phyloP scores from a whole-genome alignment of 805 yeast species.

The Metschnikowia bowlesiae region DNA sequence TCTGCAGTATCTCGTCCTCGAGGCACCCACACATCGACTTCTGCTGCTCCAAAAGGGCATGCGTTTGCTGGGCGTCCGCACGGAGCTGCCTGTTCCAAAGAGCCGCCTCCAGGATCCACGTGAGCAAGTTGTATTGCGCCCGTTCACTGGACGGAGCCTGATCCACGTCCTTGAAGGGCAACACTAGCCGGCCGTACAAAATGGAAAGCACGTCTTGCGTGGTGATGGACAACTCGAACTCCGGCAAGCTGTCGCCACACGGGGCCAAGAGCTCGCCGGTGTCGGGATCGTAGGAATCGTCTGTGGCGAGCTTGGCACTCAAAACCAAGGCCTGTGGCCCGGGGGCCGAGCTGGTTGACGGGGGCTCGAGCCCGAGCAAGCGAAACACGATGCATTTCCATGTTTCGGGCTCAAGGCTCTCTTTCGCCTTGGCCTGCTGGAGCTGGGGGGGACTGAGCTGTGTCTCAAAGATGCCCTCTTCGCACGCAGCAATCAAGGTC shows the following conservation, averaged over 20 bases:
- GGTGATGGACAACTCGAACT: conserved; percentile 10
- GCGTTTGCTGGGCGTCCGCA: background rate
- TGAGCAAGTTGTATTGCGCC: conserved; percentile 11
- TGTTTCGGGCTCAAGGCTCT: conserved; percentile 10
- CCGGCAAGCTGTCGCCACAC: conserved; percentile 14
- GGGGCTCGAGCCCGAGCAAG: background rate
- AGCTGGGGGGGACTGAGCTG: conserved; percentile 5
- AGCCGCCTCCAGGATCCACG: conserved; percentile 12
- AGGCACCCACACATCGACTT: conserved; percentile 3
- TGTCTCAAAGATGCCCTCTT: conserved; percentile 16
- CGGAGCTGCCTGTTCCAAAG: conserved; percentile 6
- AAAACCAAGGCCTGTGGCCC: conserved; percentile 4
- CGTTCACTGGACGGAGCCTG: conserved; percentile 4
- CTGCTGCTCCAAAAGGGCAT: background rate
- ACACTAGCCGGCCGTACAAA: conserved; percentile 9
- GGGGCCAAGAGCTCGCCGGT: conserved; percentile 23
- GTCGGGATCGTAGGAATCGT: conserved; percentile 20
- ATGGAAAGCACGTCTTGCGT: conserved; percentile 10
- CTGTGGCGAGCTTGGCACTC: conserved; percentile 22
- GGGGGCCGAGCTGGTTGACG: too few relatives aligned
- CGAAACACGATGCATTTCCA: conserved; percentile 17
- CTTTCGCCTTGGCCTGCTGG: conserved; percentile 7
- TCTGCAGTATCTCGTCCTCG: conserved; percentile 11
- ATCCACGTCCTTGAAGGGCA: conserved; percentile 8
- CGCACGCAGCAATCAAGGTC: conserved; percentile 14